phyloP scores from a whole-genome alignment of 1,139 yeast genomes.

The Yamadazyma songkhlaensis region DNA sequence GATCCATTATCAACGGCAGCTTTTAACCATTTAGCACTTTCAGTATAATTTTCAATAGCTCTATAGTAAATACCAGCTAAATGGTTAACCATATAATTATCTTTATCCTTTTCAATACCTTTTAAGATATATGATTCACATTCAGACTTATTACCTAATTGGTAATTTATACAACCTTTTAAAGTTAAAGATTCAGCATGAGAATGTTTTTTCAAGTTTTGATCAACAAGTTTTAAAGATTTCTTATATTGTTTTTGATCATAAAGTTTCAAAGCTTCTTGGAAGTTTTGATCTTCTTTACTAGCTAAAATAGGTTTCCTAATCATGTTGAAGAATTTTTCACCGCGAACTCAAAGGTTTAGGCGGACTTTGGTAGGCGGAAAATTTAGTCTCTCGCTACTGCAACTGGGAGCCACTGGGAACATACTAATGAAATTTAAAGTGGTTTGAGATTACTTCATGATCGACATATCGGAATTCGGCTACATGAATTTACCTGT shows the following conservation, averaged over 20 bases:
- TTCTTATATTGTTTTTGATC: conserved; percentile 87
- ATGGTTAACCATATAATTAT: conserved; percentile 76
- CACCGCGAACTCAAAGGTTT: neutral
- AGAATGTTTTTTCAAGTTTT: conserved; percentile 71
- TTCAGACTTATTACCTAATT: conserved; percentile 55
- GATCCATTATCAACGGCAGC: conserved; percentile 81
- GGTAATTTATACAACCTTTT: conserved; percentile 69
- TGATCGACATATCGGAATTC: no score
- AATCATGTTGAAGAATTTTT: conserved; percentile 2
- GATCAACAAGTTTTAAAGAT: conserved; percentile 73
- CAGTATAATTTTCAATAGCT: conserved; percentile 62
- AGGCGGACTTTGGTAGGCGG: no score
- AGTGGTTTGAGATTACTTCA: no score
- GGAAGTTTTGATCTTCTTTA: conserved; percentile 69
- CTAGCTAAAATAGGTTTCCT: conserved; percentile 3
- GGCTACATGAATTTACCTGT: no score
- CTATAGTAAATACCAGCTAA: conserved; percentile 84
- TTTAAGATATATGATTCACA: conserved; percentile 60
- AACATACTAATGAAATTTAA: no score
- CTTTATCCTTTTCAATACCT: conserved; percentile 56
- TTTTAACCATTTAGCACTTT: conserved; percentile 77
- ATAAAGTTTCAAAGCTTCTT: conserved; percentile 78
- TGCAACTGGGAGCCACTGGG: no score
- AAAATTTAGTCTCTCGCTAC: no score
- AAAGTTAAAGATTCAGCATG: conserved; percentile 84